Evolutionary conservation across 371 early-diverging fungal genomes (phyloP).

Genomic region (Circinella umbellata): DNA sequence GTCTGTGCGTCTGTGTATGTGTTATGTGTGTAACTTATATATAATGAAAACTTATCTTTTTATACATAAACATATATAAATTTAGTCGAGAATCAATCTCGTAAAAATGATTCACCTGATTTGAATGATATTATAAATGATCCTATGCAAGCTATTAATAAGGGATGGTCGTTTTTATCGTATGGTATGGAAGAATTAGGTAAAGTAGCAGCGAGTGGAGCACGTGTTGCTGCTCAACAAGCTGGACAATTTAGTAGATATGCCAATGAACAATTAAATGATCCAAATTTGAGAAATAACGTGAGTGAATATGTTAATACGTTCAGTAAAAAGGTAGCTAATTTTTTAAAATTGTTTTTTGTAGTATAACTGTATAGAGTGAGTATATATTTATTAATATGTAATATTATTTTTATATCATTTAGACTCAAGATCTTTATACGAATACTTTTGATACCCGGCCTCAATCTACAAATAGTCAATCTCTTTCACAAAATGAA

Average conservation of each 20-base stretch:
- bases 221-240: conserved; percentile 72
- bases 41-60: not conserved
- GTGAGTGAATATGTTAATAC: conserved; percentile 72
- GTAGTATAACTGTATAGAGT: not conserved
- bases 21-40: not conserved
- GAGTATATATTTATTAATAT: not conserved
- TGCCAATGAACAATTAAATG: conserved; percentile 83
- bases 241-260: conserved; percentile 71
- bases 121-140: conserved; percentile 81
- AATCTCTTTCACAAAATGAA: conserved; percentile 15
- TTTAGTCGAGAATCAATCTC: conserved; percentile 40
- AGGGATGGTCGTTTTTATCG: conserved; percentile 85
- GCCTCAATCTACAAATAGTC: conserved; percentile 19
- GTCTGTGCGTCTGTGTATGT: too few species aligned
- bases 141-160: conserved; percentile 80
- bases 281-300: conserved; percentile 83
- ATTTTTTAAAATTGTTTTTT: too few species aligned
- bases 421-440: conserved; percentile 27
- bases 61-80: not conserved
- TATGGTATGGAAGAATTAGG: conserved; percentile 55
- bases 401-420: not conserved
- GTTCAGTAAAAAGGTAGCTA: conserved; percentile 68
- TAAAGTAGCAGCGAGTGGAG: conserved; percentile 70
- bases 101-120: conserved; percentile 40
- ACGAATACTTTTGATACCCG: conserved; percentile 24